phyloP scores from a whole-genome alignment of 768 basidiomycete species.

The Boletus tylopilopsis region DNA sequence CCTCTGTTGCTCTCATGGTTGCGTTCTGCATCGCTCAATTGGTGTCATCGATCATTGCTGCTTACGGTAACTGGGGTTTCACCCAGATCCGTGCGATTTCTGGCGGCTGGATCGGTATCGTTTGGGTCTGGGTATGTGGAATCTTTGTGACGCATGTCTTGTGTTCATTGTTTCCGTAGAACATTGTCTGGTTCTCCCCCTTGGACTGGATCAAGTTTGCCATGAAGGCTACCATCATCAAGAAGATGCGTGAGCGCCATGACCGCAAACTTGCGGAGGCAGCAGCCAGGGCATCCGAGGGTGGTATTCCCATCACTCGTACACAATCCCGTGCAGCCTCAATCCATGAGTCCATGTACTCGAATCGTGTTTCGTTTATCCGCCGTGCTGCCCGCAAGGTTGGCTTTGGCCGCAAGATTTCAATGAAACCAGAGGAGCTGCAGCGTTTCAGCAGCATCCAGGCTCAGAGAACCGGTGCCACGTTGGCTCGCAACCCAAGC shows the following conservation, averaged over 20 bases:
- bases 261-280: constrained; percentile 39
- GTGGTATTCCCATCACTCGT: constrained; percentile 69
- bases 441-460: constrained; percentile 86
- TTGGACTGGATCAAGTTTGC: constrained; percentile 95
- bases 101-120: constrained; percentile 95
- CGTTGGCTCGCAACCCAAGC: constrained; percentile 74
- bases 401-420: constrained; percentile 78
- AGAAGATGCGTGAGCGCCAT: constrained; percentile 69
- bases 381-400: constrained; percentile 84
- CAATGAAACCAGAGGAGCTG: constrained; percentile 81
- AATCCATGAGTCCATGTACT: constrained; percentile 89
- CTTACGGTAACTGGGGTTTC: constrained; percentile 92
- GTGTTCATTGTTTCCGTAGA: constrained; percentile 42
- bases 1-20: constrained; percentile 80
- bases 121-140: constrained; percentile 92
- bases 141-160: not conserved
- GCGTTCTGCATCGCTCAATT: constrained; percentile 95
- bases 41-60: constrained; percentile 93
- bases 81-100: constrained; percentile 76
- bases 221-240: constrained; percentile 93
- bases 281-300: constrained; percentile 30
- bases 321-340: constrained; percentile 89
- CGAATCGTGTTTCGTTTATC: constrained; percentile 93
- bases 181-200: constrained; percentile 94
- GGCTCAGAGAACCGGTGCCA: constrained; percentile 71